Conservation (phyloP, 1,139 yeast genomes). For the Debaryomyces subglobosus region DNA sequence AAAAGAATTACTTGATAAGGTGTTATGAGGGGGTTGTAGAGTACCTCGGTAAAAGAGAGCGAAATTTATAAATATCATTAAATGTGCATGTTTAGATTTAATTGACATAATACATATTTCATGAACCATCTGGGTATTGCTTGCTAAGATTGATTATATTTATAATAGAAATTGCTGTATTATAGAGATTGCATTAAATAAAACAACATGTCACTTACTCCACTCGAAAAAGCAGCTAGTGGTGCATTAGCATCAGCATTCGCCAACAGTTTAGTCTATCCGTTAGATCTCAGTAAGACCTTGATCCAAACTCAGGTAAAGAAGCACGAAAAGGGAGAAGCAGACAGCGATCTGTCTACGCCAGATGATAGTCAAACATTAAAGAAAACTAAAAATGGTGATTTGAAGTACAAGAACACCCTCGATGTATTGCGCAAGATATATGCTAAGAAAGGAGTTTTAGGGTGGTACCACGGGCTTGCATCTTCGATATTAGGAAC, state of each 20-base stretch:
- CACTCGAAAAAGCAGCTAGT: conserved; percentile 75
- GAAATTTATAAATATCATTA: conserved; percentile 2
- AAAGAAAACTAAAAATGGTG: conserved; percentile 21
- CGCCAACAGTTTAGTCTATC: conserved; percentile 80
- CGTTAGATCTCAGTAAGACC: conserved; percentile 73
- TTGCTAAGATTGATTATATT: neutral
- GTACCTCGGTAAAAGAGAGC: conserved; percentile 6
- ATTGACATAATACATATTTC: neutral
- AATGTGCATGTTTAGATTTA: neutral
- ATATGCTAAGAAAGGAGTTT: conserved; percentile 60
- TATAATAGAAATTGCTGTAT: neutral
- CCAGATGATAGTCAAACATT: conserved; percentile 28
- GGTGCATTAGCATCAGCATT: conserved; percentile 85
- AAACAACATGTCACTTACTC: conserved; percentile 44
- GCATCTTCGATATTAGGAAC: conserved; percentile 71
- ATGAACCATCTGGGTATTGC: neutral
- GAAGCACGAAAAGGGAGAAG: conserved; percentile 18
- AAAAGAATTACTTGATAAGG: neutral
- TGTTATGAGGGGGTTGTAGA: conserved; percentile 1
- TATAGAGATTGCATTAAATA: conserved; percentile 6
- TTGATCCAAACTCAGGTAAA: conserved; percentile 70
- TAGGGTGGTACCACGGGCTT: conserved; percentile 77
- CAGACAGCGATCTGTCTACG: conserved; percentile 10
- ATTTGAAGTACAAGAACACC: conserved; percentile 52
- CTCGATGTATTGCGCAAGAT: conserved; percentile 66